phyloP scores from a whole-genome alignment of 2,329 filamentous ascomycete species.

The Apiospora kogelbergensis region DNA sequence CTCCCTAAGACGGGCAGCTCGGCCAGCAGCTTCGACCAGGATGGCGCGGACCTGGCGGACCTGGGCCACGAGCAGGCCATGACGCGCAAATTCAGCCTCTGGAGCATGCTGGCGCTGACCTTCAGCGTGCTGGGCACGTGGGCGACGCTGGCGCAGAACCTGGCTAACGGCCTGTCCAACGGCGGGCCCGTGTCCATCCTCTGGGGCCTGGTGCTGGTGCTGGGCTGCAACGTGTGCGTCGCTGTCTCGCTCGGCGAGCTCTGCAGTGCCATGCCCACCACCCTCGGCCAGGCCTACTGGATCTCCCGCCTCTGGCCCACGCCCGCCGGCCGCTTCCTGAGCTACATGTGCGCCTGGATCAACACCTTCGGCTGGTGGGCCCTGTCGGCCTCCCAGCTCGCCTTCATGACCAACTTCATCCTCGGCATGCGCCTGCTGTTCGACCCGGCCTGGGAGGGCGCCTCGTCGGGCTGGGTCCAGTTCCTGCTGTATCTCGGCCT shows the following conservation, averaged over 20 bases:
- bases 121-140: conserved; percentile 60
- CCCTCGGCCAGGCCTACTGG: conserved; percentile 61
- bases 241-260: conserved; percentile 56
- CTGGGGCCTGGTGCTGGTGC: conserved; percentile 55
- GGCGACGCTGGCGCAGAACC: conserved; percentile 55
- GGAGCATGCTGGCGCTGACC: conserved; percentile 58
- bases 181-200: conserved; percentile 55
- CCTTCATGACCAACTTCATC: conserved; percentile 59
- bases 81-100: conserved; percentile 48
- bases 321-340: conserved; percentile 45
- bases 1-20: not conserved
- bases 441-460: conserved; percentile 45
- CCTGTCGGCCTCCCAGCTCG: conserved; percentile 53
- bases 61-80: conserved; percentile 41
- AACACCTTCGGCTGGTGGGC: conserved; percentile 62
- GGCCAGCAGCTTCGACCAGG: conserved; percentile 15
- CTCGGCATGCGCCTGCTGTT: conserved; percentile 58
- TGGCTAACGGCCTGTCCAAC: conserved; percentile 51
- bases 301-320: conserved; percentile 42
- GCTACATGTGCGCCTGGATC: conserved; percentile 60
- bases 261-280: conserved; percentile 59
- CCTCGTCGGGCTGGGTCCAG: conserved; percentile 48
- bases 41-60: conserved; percentile 40
- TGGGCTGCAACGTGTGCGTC: conserved; percentile 52
- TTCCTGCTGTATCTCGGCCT: conserved; percentile 56